phyloP scores from a whole-genome alignment of 345 rosid species.

The Abelmoschus esculentus region DNA sequence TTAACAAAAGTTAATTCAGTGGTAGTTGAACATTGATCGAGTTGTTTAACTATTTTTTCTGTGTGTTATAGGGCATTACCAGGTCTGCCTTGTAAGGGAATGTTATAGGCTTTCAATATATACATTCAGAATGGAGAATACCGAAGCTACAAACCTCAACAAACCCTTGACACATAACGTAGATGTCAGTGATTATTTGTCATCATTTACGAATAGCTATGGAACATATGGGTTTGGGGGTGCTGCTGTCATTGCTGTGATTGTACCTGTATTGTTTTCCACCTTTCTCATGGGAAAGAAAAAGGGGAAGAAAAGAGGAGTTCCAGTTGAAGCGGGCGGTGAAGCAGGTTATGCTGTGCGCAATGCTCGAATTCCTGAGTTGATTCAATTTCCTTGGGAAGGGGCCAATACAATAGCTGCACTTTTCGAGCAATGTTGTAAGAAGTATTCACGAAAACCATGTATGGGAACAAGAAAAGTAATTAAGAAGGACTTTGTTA shows the following conservation, averaged over 20 bases:
- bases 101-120: background rate
- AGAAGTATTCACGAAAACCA: constrained; percentile 33
- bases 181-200: constrained; percentile 19
- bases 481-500: constrained; percentile 44
- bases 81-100: constrained; percentile 3
- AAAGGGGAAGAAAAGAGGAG: constrained; percentile 65
- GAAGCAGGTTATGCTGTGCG: constrained; percentile 70
- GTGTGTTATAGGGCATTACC: background rate
- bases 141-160: constrained; percentile 23
- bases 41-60: background rate
- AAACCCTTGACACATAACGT: constrained; percentile 17
- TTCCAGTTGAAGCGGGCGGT: constrained; percentile 51
- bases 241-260: constrained; percentile 40
- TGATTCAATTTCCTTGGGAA: constrained; percentile 70
- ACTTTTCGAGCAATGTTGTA: constrained; percentile 74
- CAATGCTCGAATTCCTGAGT: constrained; percentile 32
- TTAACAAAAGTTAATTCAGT: background rate
- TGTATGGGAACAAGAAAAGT: constrained; percentile 71
- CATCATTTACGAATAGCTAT: constrained; percentile 23
- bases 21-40: background rate
- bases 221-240: constrained; percentile 49
- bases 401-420: constrained; percentile 77
- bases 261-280: constrained; percentile 50
- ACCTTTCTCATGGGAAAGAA: constrained; percentile 37
- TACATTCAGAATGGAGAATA: constrained; percentile 31